These are phyloP conservation scores for Annona squamosa DNA, from an alignment of 164 flowering plant genomes.

Conservation along the genomic window DNA sequence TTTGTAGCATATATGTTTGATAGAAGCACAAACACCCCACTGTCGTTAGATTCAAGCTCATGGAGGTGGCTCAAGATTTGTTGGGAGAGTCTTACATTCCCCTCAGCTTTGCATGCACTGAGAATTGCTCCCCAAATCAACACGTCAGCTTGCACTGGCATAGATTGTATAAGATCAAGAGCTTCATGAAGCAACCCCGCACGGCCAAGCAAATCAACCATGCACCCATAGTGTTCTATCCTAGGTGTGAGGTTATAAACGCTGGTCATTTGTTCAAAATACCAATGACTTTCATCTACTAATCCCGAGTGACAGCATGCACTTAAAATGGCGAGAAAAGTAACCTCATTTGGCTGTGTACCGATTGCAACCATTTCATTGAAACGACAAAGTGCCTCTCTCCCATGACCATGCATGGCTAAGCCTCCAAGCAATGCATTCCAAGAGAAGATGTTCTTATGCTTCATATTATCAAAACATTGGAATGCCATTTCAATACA, in stretches of 20 bases:
- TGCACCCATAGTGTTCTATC: constrained; percentile 54
- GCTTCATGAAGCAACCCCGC: constrained; percentile 49
- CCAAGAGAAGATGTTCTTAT: constrained; percentile 34
- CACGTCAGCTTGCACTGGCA: constrained; percentile 49
- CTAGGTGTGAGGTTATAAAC: constrained; percentile 25
- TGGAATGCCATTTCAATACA: constrained; percentile 35
- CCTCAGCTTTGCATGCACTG: constrained; percentile 39
- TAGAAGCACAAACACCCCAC: constrained; percentile 46
- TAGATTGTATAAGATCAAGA: constrained; percentile 23
- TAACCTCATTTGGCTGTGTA: constrained; percentile 39
- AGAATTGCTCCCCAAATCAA: constrained; percentile 51
- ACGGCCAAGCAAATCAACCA: constrained; percentile 49
- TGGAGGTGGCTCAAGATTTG: constrained; percentile 18
- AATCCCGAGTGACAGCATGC: constrained; percentile 58
- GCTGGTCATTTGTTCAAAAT: constrained; percentile 29
- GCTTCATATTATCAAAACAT: constrained; percentile 22
- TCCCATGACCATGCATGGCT: constrained; percentile 50
- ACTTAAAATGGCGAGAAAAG: constrained; percentile 43
- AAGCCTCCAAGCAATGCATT: constrained; percentile 47
- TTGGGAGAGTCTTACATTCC: constrained; percentile 28
- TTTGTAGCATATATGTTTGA: constrained; percentile 43
- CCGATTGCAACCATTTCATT: constrained; percentile 26
- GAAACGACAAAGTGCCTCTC: constrained; percentile 28
- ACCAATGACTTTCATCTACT: constrained; percentile 37
- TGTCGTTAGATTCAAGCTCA: constrained; percentile 34